Percentiles rank a stretch among this genome's conserved stretches.
These are phyloP conservation scores for Moricandia moricandioides DNA, from an alignment of 345 rosid genomes.

Conservation along the genomic window DNA sequence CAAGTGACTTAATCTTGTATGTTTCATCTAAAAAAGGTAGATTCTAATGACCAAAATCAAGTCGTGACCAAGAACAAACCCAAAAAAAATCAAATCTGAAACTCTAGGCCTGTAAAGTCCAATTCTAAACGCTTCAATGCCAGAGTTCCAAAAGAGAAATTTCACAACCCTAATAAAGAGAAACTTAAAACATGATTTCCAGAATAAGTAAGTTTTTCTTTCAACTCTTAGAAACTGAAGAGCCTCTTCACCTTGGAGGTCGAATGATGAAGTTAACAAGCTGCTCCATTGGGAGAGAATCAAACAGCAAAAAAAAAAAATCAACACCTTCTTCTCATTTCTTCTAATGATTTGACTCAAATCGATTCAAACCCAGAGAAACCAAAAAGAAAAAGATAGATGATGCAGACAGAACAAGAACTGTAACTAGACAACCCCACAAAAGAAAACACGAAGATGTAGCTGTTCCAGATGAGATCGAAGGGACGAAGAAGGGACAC, in stretches of 20 bases:
- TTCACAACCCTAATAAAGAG: slow-evolving; percentile 11
- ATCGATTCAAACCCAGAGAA: neutral
- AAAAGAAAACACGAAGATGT: slow-evolving; percentile 11
- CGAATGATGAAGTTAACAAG: slow-evolving; percentile 92
- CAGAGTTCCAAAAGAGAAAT: neutral
- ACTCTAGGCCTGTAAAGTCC: neutral
- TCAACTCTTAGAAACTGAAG: neutral
- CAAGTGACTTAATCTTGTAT: neutral
- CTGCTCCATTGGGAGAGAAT: slow-evolving; percentile 31
- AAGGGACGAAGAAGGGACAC: neutral
- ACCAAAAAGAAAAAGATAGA: neutral
- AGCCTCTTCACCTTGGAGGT: slow-evolving; percentile 72
- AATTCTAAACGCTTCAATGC: neutral
- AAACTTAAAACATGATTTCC: neutral
- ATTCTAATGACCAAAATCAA: slow-evolving; percentile 7
- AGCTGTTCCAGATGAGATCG: slow-evolving; percentile 32
- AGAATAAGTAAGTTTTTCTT: neutral
- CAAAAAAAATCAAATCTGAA: slow-evolving; percentile 3
- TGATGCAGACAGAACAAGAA: neutral
- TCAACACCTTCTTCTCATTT: slow-evolving; percentile 18
- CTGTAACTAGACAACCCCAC: neutral
- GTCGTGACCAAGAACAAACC: neutral
- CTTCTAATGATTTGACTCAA: neutral
- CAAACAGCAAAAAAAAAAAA: neutral
- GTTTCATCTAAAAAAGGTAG: neutral